Base-by-base conservation (phyloP, 2,329 filamentous ascomycete species). In the Dothistroma pini region DNA sequence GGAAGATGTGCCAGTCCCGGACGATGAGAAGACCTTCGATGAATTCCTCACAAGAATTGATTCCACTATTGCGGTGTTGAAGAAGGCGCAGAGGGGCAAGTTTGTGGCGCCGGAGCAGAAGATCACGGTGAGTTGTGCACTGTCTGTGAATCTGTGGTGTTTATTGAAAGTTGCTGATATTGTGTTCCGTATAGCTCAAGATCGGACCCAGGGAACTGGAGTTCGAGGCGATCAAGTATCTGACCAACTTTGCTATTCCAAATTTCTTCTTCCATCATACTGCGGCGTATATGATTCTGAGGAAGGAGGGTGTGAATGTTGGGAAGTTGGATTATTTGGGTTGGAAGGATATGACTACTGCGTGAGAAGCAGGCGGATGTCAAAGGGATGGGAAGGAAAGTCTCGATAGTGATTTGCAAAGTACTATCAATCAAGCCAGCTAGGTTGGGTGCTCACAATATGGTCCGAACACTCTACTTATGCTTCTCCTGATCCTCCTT, bases 251-350 rank as follows among this genome's bases (percentile, higher is more conserved):
- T 71, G 78, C 75, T 4, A 58, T 86, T 49, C 85, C 86, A 22
- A 87, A 89, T 69, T 70, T 88, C 66, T 87, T 80, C 76, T 90
- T 89, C 74, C 87, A 89, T 70, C 65, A 84, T 14, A 79, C 74
- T 2, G 86, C 80, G 12, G 78, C 83, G 10, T 89, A 89, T 75
- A 77, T 74, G 22, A 84, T 89, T 58, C 69, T 89, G 70, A 78
- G 87, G 62, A 81, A 79, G 69, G 80, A 85, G 74, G 87, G 86
- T 1, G 83, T 88, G 29, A 75, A 78, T 0, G n/a, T 90, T 19
- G 85, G 85, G 35, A 89, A 89, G 79, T 47, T 63, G 56, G 83
- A 88, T 68, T 89, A 77, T 70, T 66, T 86, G 47, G 75, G 72
- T 78, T 56, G 34, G 34, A 48, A 19, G 55, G 57, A 54, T 19